phyloP scores from a whole-genome alignment of 2,329 filamentous ascomycete species.

The Gaeumannomyces tritici region DNA sequence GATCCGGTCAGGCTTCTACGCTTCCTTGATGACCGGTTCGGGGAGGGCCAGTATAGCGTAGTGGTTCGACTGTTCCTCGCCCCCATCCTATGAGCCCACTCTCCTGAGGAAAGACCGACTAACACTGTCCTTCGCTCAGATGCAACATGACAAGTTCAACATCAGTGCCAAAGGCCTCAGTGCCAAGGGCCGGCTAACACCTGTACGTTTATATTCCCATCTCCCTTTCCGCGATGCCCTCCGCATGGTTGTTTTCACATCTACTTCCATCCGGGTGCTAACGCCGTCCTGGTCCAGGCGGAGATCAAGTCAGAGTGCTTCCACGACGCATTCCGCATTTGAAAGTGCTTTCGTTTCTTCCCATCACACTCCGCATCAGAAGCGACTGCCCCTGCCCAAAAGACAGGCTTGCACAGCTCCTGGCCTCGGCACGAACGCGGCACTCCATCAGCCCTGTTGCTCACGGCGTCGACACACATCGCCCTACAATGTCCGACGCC shows the following conservation, averaged over 20 bases:
- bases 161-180: neutral
- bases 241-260: neutral
- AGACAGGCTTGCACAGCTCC: too few species aligned
- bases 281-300: neutral
- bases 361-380: too few species aligned
- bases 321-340: neutral
- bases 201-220: neutral
- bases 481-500: too few species aligned
- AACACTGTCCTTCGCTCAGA: neutral
- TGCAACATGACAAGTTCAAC: neutral
- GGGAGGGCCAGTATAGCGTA: neutral
- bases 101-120: too few species aligned
- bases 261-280: neutral
- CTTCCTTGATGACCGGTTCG: neutral
- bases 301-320: neutral
- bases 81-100: too few species aligned
- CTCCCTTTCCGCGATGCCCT: too few species aligned
- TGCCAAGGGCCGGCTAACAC: neutral
- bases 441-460: too few species aligned
- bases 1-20: neutral
- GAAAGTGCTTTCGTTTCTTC: neutral
- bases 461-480: too few species aligned
- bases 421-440: too few species aligned
- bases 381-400: too few species aligned
- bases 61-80: neutral